Evolutionary conservation across 495 filamentous ascomycete species (phyloP).

Genomic region (Annulohypoxylon bovei): DNA sequence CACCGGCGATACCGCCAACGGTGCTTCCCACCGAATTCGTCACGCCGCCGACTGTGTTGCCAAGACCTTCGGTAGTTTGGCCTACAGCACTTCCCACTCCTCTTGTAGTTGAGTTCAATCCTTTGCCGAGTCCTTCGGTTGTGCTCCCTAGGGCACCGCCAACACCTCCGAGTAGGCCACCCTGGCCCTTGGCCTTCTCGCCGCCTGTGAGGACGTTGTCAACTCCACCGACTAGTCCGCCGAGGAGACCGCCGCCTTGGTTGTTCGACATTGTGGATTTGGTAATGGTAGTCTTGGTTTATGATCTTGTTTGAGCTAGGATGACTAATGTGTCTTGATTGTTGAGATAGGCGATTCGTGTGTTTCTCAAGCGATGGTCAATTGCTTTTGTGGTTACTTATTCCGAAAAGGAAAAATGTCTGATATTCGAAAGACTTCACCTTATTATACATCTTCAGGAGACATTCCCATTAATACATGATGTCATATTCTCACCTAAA

Average conservation of each 20-base stretch:
- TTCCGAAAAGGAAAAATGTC: background rate
- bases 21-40: constrained; percentile 36
- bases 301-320: background rate
- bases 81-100: constrained; percentile 49
- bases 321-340: background rate
- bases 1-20: constrained; percentile 41
- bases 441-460: constrained; percentile 25
- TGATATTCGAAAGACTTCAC: background rate
- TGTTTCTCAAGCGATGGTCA: background rate
- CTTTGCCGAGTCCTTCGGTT: constrained; percentile 50
- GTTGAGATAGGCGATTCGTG: background rate
- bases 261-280: constrained; percentile 46
- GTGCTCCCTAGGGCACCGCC: constrained; percentile 44
- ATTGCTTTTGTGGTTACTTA: background rate
- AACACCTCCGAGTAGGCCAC: constrained; percentile 53
- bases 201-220: constrained; percentile 56
- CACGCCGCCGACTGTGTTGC: constrained; percentile 43
- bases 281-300: background rate
- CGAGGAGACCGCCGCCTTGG: constrained; percentile 51
- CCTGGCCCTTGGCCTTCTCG: constrained; percentile 53
- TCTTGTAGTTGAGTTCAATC: constrained; percentile 48
- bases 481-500: constrained; percentile 30
- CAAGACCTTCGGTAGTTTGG: constrained; percentile 50
- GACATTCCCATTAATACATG: constrained; percentile 35
- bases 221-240: constrained; percentile 50